Evolutionary conservation across 2,329 filamentous ascomycete species (phyloP).

Genomic region (Cladorrhinum sp.): DNA sequence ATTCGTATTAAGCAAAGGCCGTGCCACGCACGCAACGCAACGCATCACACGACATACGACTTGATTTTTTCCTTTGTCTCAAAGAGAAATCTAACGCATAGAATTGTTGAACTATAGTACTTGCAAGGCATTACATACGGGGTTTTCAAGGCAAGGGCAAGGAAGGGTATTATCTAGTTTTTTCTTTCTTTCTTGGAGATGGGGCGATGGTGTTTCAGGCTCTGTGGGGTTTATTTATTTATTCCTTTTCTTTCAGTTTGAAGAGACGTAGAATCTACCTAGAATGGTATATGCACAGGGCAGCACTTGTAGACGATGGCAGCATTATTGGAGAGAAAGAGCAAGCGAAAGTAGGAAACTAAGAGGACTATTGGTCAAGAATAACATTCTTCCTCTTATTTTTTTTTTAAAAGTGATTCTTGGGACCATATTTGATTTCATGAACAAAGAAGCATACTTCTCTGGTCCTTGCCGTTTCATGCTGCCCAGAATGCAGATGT

Average conservation of each 20-base stretch:
- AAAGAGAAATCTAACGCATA: not conserved
- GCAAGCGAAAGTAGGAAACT: not conserved
- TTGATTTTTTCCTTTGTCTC: not conserved
- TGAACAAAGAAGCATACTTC: not conserved
- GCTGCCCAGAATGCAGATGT: not conserved
- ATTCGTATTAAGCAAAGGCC: constrained; percentile 9
- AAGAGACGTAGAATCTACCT: not conserved
- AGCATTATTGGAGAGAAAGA: not conserved
- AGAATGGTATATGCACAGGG: not conserved
- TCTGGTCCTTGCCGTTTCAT: not conserved
- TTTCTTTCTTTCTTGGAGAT: constrained; percentile 2
- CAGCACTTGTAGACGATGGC: not conserved
- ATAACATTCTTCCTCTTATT: no score
- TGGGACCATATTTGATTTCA: not conserved
- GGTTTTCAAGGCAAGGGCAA: not conserved
- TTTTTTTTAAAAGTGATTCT: not conserved
- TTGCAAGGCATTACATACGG: not conserved
- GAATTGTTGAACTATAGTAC: not conserved
- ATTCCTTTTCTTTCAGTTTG: not conserved
- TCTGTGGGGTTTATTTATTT: not conserved
- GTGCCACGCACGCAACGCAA: not conserved
- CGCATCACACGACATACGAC: constrained; percentile 6
- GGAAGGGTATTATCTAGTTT: not conserved
- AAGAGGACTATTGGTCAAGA: not conserved
- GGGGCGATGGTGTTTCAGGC: not conserved